Evolutionary conservation across 306 rosid species (phyloP).

Genomic region (Prunus campanulata): DNA sequence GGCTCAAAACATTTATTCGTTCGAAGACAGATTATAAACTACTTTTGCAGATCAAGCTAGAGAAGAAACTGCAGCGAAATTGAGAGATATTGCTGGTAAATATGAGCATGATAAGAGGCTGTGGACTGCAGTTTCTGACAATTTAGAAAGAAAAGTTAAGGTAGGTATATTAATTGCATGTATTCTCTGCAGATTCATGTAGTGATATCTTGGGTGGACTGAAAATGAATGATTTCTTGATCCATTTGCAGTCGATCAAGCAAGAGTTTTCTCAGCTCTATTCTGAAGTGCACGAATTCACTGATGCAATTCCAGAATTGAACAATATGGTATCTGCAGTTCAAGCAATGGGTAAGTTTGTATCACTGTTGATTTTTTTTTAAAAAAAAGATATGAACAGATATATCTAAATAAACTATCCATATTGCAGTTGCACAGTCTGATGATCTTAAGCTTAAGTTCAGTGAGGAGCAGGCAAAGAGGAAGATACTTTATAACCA

Average conservation of each 20-base stretch:
- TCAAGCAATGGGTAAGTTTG: constrained; percentile 28
- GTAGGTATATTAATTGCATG: neutral
- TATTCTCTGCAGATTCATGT: neutral
- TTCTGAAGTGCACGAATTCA: constrained; percentile 14
- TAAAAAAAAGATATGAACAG: neutral
- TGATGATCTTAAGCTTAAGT: constrained; percentile 21
- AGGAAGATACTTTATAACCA: constrained; percentile 25
- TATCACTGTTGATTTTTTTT: neutral
- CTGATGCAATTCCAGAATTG: constrained; percentile 24
- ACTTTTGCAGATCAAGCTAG: constrained; percentile 16
- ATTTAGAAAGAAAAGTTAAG: constrained; percentile 12
- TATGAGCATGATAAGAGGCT: constrained; percentile 19
- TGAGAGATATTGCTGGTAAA: constrained; percentile 5
- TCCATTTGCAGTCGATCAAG: constrained; percentile 25
- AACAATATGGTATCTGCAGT: constrained; percentile 27
- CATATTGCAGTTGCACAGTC: constrained; percentile 17
- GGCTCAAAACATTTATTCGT: neutral
- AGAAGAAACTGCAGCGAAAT: constrained; percentile 11
- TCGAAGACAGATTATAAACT: neutral
- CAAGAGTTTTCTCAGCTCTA: constrained; percentile 15
- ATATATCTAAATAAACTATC: constrained; percentile 1
- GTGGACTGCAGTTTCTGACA: constrained; percentile 16
- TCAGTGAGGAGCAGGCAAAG: constrained; percentile 26
- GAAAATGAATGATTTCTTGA: neutral
- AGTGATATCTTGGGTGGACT: neutral